Conservation (phyloP, 805 yeast species). For the Pichia phayaonensis region DNA sequence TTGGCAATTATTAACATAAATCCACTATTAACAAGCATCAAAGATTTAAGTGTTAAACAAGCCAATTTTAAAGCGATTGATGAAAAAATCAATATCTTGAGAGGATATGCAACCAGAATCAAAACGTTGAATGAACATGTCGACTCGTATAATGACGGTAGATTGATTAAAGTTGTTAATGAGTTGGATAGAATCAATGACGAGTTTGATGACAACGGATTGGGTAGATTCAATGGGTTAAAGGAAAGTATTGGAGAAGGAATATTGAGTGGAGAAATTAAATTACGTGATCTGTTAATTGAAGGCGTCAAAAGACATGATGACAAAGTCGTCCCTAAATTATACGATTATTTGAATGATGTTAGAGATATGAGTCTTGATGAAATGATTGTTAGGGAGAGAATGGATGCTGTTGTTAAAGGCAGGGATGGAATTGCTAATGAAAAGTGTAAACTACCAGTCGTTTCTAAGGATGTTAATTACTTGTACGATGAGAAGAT, state of each 20-base stretch:
- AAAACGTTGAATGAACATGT: neutral
- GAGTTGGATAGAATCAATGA: constrained; percentile 28
- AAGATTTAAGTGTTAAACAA: constrained; percentile 46
- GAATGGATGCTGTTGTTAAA: constrained; percentile 26
- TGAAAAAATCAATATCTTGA: constrained; percentile 20
- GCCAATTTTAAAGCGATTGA: constrained; percentile 50
- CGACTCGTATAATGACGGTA: constrained; percentile 27
- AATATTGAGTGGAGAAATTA: constrained; percentile 49
- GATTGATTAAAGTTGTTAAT: constrained; percentile 19
- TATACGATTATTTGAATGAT: constrained; percentile 35
- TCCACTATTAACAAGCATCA: constrained; percentile 64
- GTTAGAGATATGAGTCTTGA: constrained; percentile 24
- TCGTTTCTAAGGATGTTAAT: constrained; percentile 23
- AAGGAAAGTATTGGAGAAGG: constrained; percentile 49
- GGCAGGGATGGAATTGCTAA: constrained; percentile 35
- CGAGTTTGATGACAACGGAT: constrained; percentile 14
- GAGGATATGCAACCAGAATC: neutral
- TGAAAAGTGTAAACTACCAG: constrained; percentile 33
- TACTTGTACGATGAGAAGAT: constrained; percentile 23
- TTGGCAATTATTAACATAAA: constrained; percentile 56
- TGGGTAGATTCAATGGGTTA: constrained; percentile 60
- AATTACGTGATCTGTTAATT: neutral
- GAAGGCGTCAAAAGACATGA: constrained; percentile 13
- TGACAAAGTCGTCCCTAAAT: constrained; percentile 26
- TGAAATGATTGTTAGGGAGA: constrained; percentile 34